A percentile compares a stretch with the other conserved stretches of the same genome.
Conservation (phyloP, 176 grass and related monocot species). For the Calamus simplicifolius region DNA sequence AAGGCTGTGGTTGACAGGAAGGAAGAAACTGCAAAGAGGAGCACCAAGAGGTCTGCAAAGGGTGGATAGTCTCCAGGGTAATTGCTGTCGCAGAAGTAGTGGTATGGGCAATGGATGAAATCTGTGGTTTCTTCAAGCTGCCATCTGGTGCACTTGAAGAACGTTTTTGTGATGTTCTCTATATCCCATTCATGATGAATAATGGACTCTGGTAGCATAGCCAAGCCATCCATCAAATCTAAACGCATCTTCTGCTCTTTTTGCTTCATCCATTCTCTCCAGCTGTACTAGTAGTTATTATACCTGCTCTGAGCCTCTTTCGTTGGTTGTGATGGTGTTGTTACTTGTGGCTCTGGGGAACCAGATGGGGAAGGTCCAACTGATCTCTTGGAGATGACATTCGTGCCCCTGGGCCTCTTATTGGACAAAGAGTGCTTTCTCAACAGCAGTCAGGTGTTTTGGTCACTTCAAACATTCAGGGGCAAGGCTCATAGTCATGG, state of each 20-base stretch:
- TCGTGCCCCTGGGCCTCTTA: slow-evolving; percentile 24
- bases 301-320: slow-evolving; percentile 22
- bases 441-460: slow-evolving; percentile 25
- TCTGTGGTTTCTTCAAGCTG: slow-evolving; percentile 93
- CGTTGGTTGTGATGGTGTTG: slow-evolving; percentile 60
- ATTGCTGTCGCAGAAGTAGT: slow-evolving; percentile 96
- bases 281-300: slow-evolving; percentile 24
- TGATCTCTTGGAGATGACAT: slow-evolving; percentile 20
- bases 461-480: slow-evolving; percentile 21
- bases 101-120: slow-evolving; percentile 83
- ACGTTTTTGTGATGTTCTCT: slow-evolving; percentile 36
- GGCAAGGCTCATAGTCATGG: slow-evolving; percentile 60
- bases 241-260: not conserved
- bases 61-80: slow-evolving; percentile 67
- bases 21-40: slow-evolving; percentile 55
- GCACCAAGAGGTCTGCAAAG: slow-evolving; percentile 40
- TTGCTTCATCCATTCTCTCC: not conserved
- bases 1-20: slow-evolving; percentile 62
- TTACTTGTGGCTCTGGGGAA: slow-evolving; percentile 47
- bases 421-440: slow-evolving; percentile 4
- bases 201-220: no score
- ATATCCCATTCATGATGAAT: not conserved
- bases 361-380: slow-evolving; percentile 69
- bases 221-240: no score
- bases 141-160: slow-evolving; percentile 95